Evolutionary conservation across 1,284 basidiomycete species (phyloP).

Genomic region (Prillingera fragicola): DNA sequence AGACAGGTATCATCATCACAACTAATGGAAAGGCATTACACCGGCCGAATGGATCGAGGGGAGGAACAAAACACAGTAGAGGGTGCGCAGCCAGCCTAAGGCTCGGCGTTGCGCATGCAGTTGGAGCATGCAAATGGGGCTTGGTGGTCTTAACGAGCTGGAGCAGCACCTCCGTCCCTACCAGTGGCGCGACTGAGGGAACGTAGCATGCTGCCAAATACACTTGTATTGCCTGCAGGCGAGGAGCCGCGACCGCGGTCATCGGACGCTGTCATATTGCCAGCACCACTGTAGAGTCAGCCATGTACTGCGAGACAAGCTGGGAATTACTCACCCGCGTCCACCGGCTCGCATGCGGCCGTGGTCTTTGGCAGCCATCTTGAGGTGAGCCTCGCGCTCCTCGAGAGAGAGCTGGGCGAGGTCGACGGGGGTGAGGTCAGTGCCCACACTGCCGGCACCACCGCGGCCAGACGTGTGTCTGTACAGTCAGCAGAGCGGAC

Average conservation of each 20-base stretch:
- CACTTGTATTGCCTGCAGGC: no score
- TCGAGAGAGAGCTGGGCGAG: slow-evolving; percentile 31
- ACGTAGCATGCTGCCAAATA: slow-evolving; percentile 43
- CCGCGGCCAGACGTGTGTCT: slow-evolving; percentile 40
- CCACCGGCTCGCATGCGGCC: slow-evolving; percentile 27
- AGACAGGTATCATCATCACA: no score
- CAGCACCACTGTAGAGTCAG: slow-evolving; percentile 31
- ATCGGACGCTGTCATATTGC: slow-evolving; percentile 26
- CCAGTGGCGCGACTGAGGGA: slow-evolving; percentile 41
- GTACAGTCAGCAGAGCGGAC: background rate
- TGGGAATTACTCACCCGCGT: slow-evolving; percentile 30
- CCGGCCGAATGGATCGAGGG: no score
- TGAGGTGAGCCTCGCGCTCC: slow-evolving; percentile 39
- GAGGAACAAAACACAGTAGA: no score
- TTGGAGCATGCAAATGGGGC: no score
- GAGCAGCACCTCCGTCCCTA: no score
- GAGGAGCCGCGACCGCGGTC: slow-evolving; percentile 30
- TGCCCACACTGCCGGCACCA: slow-evolving; percentile 39
- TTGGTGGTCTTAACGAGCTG: no score
- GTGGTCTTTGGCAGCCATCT: slow-evolving; percentile 32
- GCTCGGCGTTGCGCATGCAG: no score
- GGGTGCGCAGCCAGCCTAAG: no score
- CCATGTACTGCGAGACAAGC: background rate
- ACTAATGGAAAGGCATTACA: no score
- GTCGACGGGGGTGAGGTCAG: slow-evolving; percentile 23